Conservation (phyloP, 2,329 filamentous ascomycete species). For the Trichoderma koningii region DNA sequence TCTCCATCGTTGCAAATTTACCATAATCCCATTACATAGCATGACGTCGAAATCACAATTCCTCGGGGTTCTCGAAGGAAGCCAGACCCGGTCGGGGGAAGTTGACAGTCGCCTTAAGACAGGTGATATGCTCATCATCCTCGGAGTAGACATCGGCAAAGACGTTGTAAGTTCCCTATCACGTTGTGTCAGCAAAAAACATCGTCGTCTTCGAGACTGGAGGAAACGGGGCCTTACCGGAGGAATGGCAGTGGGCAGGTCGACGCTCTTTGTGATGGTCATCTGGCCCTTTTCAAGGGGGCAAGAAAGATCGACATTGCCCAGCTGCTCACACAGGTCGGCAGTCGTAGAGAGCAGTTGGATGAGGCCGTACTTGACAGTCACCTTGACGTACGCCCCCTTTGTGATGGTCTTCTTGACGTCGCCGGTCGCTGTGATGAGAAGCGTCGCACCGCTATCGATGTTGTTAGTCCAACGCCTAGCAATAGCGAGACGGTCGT, state of each 20-base stretch:
- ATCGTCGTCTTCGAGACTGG: too few relatives aligned
- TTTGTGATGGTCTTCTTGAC: slow-evolving; percentile 71
- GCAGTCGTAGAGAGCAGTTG: slow-evolving; percentile 77
- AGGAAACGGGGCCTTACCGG: slow-evolving; percentile 62
- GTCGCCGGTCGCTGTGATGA: slow-evolving; percentile 76
- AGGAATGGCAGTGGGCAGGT: slow-evolving; percentile 84
- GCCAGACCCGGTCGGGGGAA: slow-evolving; percentile 53
- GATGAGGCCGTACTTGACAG: slow-evolving; percentile 94
- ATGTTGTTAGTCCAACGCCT: slow-evolving; percentile 32
- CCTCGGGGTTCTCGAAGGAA: slow-evolving; percentile 39
- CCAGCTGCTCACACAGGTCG: slow-evolving; percentile 86
- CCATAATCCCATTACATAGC: neutral
- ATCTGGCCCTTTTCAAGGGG: slow-evolving; percentile 80
- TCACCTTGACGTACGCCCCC: slow-evolving; percentile 78
- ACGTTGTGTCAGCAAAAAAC: slow-evolving; percentile 30
- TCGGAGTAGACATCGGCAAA: slow-evolving; percentile 79
- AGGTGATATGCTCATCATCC: slow-evolving; percentile 77
- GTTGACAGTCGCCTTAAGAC: slow-evolving; percentile 72
- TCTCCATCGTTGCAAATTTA: neutral
- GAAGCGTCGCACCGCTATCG: slow-evolving; percentile 68
- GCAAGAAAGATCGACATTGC: slow-evolving; percentile 85
- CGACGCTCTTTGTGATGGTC: slow-evolving; percentile 75
- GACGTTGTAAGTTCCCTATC: slow-evolving; percentile 85
- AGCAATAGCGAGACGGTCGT: neutral
- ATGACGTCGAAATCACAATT: slow-evolving; percentile 42